Evolutionary conservation across 2,329 filamentous ascomycete species (phyloP), one percentile per base, ranked within the genome.

Genomic region (Phoma herbarum): DNA sequence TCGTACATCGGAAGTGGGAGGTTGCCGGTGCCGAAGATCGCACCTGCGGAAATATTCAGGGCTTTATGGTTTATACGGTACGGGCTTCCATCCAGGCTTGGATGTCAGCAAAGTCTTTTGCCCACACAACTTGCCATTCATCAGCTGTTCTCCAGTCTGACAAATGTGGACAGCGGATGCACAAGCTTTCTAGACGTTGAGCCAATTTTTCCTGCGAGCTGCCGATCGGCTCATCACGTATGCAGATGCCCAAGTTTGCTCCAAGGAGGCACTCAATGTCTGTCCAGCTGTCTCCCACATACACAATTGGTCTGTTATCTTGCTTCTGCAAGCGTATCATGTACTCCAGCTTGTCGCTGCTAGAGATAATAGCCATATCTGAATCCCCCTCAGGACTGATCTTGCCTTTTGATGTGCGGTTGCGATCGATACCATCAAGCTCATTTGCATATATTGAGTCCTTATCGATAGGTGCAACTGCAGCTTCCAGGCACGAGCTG

Each of bases 211-310:
- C 72, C 42, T 77, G 74, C 10, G 69, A 68, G n/a, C 70, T 71
- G 0, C 63, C 67, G 63, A 76, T 70, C 4, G 71, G 68, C 7
- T 77, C 71, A 50, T 81, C 78, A 4, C 76, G 70, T 12, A 82
- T 74, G 64, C 81, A 83, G 3, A 83, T 77, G 1, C 81, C 82
- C 18, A 82, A 46, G 60, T 82, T 79, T 2, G 80, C 80, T 18
- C 69, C 73, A 3, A 80, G 62, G 1, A 83, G 67, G 44, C 77
- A 78, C 43, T 81, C 80, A 20, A 83, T 77, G 58, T 84, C 82
- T 1, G 80, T 82, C 45, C 76, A 71, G 12, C 79, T 81, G 59
- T 84, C 82, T 9, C 82, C 82, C 11, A 83, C 67, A 57, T 83
- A 83, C 6, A 83, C 66, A 1, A 76, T 68, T 3, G 70, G 45